Evolutionary conservation across 1,284 basidiomycete genomes (phyloP), one percentile per base, ranked within the genome.

Genomic region (Coniferiporia weirii): DNA sequence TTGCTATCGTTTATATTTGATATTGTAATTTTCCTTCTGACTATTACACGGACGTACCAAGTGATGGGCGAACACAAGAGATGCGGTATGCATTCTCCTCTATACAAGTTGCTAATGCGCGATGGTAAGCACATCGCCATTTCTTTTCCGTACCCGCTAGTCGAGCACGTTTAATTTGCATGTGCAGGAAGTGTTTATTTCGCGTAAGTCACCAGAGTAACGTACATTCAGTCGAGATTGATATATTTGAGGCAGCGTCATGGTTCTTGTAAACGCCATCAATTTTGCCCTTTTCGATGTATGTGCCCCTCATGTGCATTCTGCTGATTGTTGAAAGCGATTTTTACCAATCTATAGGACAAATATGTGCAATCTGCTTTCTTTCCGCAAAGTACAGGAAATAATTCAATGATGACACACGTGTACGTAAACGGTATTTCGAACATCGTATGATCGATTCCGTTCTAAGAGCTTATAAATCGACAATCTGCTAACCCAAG

Each of bases 391-490:
- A 43, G 43, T 34, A 52, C 49, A 10, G 60, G 60, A 32, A 61
- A 61, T 34, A 61, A 53, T 43, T 36, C 55, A 4, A 35, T 61
- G 5, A 43, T 61, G 45, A 34, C 60, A 17, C 60, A 61, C 32
- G 40, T 55, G 60, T 61, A 35, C 15, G 60, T 54, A 6, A 15
- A 27, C 27, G 27, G 27, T 3, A 27, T 27, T 27, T 27, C 27
- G 5, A 27, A 27, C 27, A 27, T 27, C 27, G 5, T 27, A 5
- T 27, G 27, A 27, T 27, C 27, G 27, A 3, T 27, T 27, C 27
- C 27, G 27, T 27, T 5, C 27, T 27, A 27, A 27, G 27, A 5
- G 27, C 27, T 27, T 3, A 27, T 5, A 27, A 27, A 27, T 3
- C 27, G 44, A n/a, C n/a, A n/a, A n/a, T 46, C 20, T 10, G 46